Conservation (phyloP, 352 stramenopile genomes). For the Globisporangium cederbergense region DNA sequence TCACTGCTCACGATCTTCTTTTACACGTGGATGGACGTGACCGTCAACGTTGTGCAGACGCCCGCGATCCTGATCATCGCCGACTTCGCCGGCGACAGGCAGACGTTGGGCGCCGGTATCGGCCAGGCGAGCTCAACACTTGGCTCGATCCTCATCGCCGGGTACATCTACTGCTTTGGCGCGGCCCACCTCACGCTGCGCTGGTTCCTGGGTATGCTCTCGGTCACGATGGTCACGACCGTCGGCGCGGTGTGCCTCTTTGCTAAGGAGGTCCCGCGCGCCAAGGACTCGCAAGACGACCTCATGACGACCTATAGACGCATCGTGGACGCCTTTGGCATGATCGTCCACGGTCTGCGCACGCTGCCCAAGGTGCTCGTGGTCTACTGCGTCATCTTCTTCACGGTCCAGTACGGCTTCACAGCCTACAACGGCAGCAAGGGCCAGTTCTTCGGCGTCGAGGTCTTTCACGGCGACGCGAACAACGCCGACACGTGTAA, state of each 20-base stretch:
- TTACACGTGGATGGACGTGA: conserved; percentile 85
- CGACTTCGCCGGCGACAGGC: conserved; percentile 69
- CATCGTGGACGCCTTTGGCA: conserved; percentile 36
- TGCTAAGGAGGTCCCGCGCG: conserved; percentile 36
- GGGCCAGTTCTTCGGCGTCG: conserved; percentile 56
- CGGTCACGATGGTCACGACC: conserved; percentile 53
- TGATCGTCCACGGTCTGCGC: conserved; percentile 43
- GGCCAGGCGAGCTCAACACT: conserved; percentile 61
- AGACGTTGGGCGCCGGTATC: conserved; percentile 61
- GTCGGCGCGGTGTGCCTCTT: conserved; percentile 53
- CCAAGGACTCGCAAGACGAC: conserved; percentile 19
- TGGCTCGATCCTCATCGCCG: conserved; percentile 58
- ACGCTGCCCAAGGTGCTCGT: conserved; percentile 33
- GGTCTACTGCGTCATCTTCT: conserved; percentile 49
- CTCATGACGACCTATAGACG: conserved; percentile 18
- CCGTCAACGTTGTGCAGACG: conserved; percentile 75
- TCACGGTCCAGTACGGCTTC: conserved; percentile 48
- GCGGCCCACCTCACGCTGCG: conserved; percentile 59
- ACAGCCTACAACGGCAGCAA: conserved; percentile 60
- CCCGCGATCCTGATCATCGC: conserved; percentile 67
- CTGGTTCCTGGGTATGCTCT: conserved; percentile 74
- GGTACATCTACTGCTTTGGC: conserved; percentile 72
- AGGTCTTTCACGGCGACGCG: conserved; percentile 39
- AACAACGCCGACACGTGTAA: conserved; percentile 38
- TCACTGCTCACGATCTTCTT: conserved; percentile 61